Evolutionary conservation across 495 filamentous ascomycete species (phyloP).

Genomic region (Aspergillus saccharolyticus): DNA sequence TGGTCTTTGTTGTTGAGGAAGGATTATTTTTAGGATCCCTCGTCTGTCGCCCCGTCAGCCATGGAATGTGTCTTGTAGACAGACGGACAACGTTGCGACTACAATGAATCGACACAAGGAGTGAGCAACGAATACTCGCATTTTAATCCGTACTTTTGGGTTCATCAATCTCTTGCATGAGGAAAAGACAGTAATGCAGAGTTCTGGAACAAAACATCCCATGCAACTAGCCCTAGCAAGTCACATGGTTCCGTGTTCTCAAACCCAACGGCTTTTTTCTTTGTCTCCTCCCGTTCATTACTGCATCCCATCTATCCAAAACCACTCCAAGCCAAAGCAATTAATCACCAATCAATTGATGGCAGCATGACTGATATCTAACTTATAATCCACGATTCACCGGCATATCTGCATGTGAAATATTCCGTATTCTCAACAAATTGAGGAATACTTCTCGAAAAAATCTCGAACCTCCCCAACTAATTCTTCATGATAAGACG

Average conservation of each 20-base stretch:
- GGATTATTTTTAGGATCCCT: conserved; percentile 3
- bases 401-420: too few relatives aligned
- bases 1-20: background rate
- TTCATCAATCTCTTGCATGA: too few relatives aligned
- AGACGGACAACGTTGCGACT: background rate
- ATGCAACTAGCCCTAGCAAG: background rate
- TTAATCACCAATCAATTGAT: background rate
- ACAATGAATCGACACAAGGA: background rate
- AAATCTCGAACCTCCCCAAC: too few relatives aligned
- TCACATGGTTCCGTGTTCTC: background rate
- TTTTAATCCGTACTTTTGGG: background rate
- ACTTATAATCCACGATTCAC: too few relatives aligned
- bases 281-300: background rate
- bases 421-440: too few relatives aligned
- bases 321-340: background rate
- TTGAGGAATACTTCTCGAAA: background rate
- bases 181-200: too few relatives aligned
- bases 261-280: background rate
- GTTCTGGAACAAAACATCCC: background rate
- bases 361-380: too few relatives aligned
- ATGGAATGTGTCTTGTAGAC: background rate
- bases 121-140: background rate
- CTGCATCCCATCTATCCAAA: background rate
- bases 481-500: too few relatives aligned
- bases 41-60: background rate